phyloP scores from a whole-genome alignment of 495 filamentous ascomycete species.

The Apiosordaria backusii region DNA sequence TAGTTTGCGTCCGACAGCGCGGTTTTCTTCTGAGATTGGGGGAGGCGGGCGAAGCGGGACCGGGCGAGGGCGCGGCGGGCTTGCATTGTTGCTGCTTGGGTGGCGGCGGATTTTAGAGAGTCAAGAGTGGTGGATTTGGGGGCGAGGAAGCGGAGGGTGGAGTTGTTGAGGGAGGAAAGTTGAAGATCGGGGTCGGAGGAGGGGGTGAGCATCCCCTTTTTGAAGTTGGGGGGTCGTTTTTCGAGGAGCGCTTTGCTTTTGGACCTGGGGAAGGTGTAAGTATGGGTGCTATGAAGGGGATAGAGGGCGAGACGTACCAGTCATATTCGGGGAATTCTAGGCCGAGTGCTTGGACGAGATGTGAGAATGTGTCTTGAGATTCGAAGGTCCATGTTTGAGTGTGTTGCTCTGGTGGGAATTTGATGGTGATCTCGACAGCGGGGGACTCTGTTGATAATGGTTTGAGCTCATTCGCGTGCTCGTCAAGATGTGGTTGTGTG shows the following conservation, averaged over 20 bases:
- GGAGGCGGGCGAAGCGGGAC: constrained; percentile 34
- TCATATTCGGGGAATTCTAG: constrained; percentile 28
- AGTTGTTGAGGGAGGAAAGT: constrained; percentile 50
- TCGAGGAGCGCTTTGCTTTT: constrained; percentile 31
- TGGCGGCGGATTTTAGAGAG: constrained; percentile 41
- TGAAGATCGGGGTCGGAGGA: constrained; percentile 34
- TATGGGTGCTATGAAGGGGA: neutral
- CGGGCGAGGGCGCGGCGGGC: constrained; percentile 11
- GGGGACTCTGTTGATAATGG: constrained; percentile 4
- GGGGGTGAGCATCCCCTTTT: constrained; percentile 23
- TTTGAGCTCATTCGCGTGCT: neutral
- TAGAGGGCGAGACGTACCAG: constrained; percentile 15
- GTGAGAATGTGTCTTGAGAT: constrained; percentile 14
- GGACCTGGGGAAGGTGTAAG: constrained; percentile 5
- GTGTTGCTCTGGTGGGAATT: constrained; percentile 29
- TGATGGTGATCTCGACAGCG: constrained; percentile 25
- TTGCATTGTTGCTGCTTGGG: constrained; percentile 32
- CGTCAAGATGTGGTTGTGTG: neutral
- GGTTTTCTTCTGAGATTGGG: constrained; percentile 27
- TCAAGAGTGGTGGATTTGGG: constrained; percentile 52
- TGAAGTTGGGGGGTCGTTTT: constrained; percentile 19
- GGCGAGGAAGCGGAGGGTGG: constrained; percentile 63
- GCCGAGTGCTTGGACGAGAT: constrained; percentile 20
- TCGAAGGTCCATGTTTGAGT: constrained; percentile 22
- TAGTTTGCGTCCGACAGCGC: constrained; percentile 57